These are phyloP conservation scores for Omphalea diandra DNA, from an alignment of 441 rosid genomes.

Conservation along the genomic window DNA sequence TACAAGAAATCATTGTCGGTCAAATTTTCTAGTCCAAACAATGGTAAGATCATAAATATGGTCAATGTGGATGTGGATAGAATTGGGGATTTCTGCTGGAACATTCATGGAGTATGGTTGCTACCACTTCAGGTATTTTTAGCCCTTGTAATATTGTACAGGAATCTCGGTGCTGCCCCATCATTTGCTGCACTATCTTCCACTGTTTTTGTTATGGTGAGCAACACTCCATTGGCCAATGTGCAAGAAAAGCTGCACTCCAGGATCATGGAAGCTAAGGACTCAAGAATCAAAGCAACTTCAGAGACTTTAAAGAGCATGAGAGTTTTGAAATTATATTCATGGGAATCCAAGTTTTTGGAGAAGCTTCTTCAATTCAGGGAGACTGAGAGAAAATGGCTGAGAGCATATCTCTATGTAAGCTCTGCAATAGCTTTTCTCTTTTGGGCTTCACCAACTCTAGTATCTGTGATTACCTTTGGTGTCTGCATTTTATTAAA, in stretches of 20 bases:
- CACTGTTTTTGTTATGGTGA: constrained; percentile 55
- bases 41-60: constrained; percentile 55
- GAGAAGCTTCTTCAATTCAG: constrained; percentile 51
- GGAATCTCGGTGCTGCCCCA: constrained; percentile 61
- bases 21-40: constrained; percentile 37
- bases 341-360: constrained; percentile 60
- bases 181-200: constrained; percentile 51
- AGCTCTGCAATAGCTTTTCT: constrained; percentile 56
- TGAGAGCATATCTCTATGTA: constrained; percentile 53
- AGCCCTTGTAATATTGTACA: constrained; percentile 53
- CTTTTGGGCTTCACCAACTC: constrained; percentile 64
- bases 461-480: constrained; percentile 55
- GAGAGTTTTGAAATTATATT: constrained; percentile 62
- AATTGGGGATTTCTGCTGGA: constrained; percentile 62
- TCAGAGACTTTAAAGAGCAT: constrained; percentile 71
- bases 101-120: constrained; percentile 71
- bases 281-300: constrained; percentile 62
- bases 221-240: constrained; percentile 62
- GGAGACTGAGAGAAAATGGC: constrained; percentile 46
- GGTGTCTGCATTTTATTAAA: constrained; percentile 47
- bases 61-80: constrained; percentile 68
- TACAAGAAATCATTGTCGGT: constrained; percentile 54
- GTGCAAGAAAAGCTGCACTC: constrained; percentile 53
- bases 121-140: constrained; percentile 61
- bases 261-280: constrained; percentile 68